phyloP scores from a whole-genome alignment of 164 flowering plant genomes.

The Chimonanthus salicifolius region DNA sequence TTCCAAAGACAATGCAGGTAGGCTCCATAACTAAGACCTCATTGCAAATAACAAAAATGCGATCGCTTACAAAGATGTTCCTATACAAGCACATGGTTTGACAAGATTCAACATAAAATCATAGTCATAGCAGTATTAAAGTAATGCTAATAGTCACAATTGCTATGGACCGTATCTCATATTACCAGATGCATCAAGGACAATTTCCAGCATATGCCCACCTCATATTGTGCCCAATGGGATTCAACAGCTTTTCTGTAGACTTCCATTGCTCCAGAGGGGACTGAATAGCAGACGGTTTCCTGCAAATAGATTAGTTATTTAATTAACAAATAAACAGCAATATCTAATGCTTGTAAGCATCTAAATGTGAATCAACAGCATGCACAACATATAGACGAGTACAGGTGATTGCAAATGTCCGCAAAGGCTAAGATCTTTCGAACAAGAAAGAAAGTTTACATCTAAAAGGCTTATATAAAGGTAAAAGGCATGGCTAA shows the following conservation, averaged over 20 bases:
- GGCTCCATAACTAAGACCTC: not conserved
- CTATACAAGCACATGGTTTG: not conserved
- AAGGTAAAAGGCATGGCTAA: not conserved
- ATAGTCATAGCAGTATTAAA: no score
- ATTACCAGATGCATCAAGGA: slow-evolving; percentile 4
- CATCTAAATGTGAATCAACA: not conserved
- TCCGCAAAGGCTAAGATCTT: not conserved
- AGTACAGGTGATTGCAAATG: not conserved
- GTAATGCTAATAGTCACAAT: no score
- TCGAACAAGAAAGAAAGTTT: not conserved
- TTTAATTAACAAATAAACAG: not conserved
- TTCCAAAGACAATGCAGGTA: not conserved
- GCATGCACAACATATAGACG: not conserved
- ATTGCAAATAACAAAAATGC: not conserved
- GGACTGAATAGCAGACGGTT: slow-evolving; percentile 64
- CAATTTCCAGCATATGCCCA: slow-evolving; percentile 16
- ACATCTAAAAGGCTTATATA: not conserved
- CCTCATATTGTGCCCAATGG: slow-evolving; percentile 52
- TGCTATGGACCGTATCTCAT: not conserved
- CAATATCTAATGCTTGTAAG: not conserved
- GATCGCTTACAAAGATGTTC: not conserved
- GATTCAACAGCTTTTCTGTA: slow-evolving; percentile 75
- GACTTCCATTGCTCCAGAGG: slow-evolving; percentile 62
- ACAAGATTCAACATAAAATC: not conserved
- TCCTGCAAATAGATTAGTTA: slow-evolving; percentile 41